A percentile compares a stretch with the other conserved stretches of the same genome.
phyloP scores from a whole-genome alignment of 768 basidiomycete genomes.

The Suillus subaureus region DNA sequence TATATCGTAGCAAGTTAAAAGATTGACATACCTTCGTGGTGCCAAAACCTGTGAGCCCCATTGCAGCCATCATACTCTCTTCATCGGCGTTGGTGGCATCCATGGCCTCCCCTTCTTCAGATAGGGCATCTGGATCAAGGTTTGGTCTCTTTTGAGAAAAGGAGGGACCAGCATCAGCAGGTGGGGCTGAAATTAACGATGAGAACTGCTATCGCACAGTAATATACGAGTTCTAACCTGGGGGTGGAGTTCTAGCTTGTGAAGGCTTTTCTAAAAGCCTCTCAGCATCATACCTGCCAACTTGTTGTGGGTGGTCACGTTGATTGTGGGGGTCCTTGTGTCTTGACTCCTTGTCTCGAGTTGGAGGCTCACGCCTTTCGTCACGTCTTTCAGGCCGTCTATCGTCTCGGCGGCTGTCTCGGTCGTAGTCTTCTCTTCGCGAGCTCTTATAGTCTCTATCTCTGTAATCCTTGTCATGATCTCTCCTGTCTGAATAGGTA shows the following conservation, averaged over 20 bases:
- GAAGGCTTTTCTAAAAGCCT: background rate
- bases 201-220: background rate
- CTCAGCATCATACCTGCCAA: constrained; percentile 5
- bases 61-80: constrained; percentile 82
- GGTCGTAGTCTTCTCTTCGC: constrained; percentile 34
- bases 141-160: constrained; percentile 30
- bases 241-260: constrained; percentile 7
- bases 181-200: background rate
- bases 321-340: constrained; percentile 25
- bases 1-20: background rate
- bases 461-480: constrained; percentile 35
- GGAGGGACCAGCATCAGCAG: constrained; percentile 5
- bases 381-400: constrained; percentile 36
- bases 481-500: constrained; percentile 36
- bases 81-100: constrained; percentile 67
- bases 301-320: constrained; percentile 26
- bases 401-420: constrained; percentile 34
- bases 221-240: background rate
- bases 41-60: constrained; percentile 89
- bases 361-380: constrained; percentile 30
- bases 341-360: constrained; percentile 29
- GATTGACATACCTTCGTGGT: constrained; percentile 71
- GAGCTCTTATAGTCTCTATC: constrained; percentile 42
- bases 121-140: constrained; percentile 45
- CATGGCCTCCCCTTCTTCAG: constrained; percentile 54